Percentiles rank a stretch among this genome's conserved stretches.
Evolutionary conservation across 352 stramenopile genomes (phyloP).

Genomic region (Globisporangium takayamanum): DNA sequence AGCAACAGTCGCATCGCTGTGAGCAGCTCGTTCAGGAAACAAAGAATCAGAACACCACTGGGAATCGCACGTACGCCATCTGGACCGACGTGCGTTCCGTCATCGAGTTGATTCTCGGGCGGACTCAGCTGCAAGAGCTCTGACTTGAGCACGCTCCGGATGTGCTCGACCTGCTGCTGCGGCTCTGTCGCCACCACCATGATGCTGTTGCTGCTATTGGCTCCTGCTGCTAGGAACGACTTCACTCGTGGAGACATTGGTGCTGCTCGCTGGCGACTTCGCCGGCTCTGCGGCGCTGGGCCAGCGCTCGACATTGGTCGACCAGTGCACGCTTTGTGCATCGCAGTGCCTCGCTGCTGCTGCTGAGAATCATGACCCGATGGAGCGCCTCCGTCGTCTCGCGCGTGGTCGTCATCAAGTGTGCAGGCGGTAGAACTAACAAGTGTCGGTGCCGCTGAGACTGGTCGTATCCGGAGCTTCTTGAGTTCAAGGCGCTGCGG

Average conservation of each 20-base stretch:
- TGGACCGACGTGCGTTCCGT: slow-evolving; percentile 29
- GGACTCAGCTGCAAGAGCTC: slow-evolving; percentile 31
- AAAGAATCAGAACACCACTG: slow-evolving; percentile 4
- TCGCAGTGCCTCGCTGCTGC: neutral
- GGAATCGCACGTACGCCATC: slow-evolving; percentile 33
- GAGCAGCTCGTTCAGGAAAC: neutral
- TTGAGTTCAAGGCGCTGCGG: slow-evolving; percentile 37
- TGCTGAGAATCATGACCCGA: neutral
- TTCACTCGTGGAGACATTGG: neutral
- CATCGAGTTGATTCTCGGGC: slow-evolving; percentile 42
- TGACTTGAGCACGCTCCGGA: slow-evolving; percentile 51
- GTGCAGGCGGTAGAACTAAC: slow-evolving; percentile 4
- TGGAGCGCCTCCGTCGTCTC: slow-evolving; percentile 2
- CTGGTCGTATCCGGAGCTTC: slow-evolving; percentile 18
- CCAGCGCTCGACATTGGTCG: slow-evolving; percentile 9
- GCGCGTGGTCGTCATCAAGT: neutral
- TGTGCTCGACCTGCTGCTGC: slow-evolving; percentile 34
- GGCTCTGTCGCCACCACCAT: neutral
- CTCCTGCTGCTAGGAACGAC: neutral
- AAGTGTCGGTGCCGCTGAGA: slow-evolving; percentile 18
- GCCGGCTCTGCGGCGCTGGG: slow-evolving; percentile 1
- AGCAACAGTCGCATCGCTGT: neutral
- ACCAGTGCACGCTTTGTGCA: neutral
- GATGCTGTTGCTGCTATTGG: neutral
- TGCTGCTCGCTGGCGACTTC: neutral